A percentile compares a stretch with the other conserved stretches of the same genome.
phyloP scores from a whole-genome alignment of 345 rosid species.

The Eucalyptus polyanthemos region DNA sequence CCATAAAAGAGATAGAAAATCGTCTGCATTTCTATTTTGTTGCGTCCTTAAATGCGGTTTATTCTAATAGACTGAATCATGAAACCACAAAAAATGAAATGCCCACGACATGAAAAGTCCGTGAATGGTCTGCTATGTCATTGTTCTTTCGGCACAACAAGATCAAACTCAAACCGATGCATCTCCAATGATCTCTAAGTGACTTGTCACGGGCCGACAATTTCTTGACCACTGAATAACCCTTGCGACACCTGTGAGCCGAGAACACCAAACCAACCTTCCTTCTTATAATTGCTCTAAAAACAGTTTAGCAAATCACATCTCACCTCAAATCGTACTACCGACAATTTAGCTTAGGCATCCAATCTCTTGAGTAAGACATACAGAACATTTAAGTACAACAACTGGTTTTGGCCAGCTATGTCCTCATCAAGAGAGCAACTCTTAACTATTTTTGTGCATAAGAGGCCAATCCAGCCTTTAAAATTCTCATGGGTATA shows the following conservation, averaged over 20 bases:
- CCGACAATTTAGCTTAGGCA: neutral
- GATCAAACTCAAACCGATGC: neutral
- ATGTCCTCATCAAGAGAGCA: neutral
- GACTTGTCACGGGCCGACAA: neutral
- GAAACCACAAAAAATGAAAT: neutral
- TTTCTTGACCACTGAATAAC: accelerated
- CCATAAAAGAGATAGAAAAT: neutral
- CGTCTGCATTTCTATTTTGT: neutral
- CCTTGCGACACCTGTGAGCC: neutral
- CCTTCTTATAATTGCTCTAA: neutral
- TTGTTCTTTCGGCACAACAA: neutral
- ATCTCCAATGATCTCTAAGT: neutral
- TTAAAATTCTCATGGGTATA: neutral
- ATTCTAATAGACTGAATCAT: neutral
- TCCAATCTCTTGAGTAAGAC: neutral
- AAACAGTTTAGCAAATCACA: accelerated
- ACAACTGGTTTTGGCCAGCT: neutral
- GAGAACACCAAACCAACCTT: neutral
- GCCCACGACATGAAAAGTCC: neutral
- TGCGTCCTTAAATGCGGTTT: neutral
- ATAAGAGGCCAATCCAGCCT: neutral
- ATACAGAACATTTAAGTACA: neutral
- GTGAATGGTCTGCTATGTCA: neutral
- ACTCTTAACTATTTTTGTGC: neutral
- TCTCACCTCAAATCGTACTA: neutral